These are phyloP conservation scores for Aspergillus pseudonomiae DNA, from an alignment of 2,329 filamentous ascomycete species.

Conservation along the genomic window DNA sequence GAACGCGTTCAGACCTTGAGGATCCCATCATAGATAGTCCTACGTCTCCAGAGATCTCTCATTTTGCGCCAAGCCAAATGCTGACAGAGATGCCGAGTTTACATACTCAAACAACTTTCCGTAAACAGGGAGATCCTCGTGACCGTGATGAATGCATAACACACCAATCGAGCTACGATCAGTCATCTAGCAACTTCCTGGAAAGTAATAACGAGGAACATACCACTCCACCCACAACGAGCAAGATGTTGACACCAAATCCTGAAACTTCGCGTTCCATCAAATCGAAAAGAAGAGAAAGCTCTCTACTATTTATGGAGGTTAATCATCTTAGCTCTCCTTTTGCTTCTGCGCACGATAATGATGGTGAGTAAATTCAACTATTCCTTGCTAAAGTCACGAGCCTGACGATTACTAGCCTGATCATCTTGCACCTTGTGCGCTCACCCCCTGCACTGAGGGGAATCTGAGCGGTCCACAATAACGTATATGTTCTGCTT, in stretches of 20 bases:
- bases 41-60: slow-evolving; percentile 59
- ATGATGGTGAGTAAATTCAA: background rate
- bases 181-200: slow-evolving; percentile 28
- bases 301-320: slow-evolving; percentile 52
- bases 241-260: slow-evolving; percentile 45
- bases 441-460: background rate
- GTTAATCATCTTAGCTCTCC: slow-evolving; percentile 27
- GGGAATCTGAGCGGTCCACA: background rate
- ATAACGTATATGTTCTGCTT: background rate
- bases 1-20: slow-evolving; percentile 43
- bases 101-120: slow-evolving; percentile 61
- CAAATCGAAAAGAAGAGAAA: slow-evolving; percentile 53
- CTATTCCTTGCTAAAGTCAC: background rate
- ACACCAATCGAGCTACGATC: slow-evolving; percentile 55
- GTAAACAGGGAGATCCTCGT: slow-evolving; percentile 30
- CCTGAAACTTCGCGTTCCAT: slow-evolving; percentile 37
- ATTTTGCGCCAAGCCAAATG: slow-evolving; percentile 67
- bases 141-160: slow-evolving; percentile 30
- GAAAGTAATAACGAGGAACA: slow-evolving; percentile 32
- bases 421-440: background rate
- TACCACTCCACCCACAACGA: slow-evolving; percentile 34
- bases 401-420: background rate
- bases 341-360: background rate
- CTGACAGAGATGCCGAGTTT: slow-evolving; percentile 68
- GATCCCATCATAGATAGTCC: slow-evolving; percentile 47